Percentiles rank a stretch among this genome's conserved stretches.
phyloP scores from a whole-genome alignment of 2,329 filamentous ascomycete genomes.

The Teratosphaeria zuluensis region DNA sequence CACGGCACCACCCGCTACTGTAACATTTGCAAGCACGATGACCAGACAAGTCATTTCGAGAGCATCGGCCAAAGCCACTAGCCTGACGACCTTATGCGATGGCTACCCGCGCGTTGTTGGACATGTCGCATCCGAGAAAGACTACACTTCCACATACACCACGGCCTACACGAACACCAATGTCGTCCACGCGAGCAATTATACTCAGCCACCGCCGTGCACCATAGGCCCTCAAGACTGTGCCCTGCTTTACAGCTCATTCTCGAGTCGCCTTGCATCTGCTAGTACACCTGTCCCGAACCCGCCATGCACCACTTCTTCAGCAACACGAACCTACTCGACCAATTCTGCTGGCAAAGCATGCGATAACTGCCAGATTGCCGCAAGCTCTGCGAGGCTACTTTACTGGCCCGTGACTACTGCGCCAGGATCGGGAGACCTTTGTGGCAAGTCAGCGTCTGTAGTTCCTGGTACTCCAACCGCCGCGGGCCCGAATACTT shows the following conservation, averaged over 20 bases:
- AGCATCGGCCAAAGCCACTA: background rate
- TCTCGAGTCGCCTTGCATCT: background rate
- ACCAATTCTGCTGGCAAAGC: conserved; percentile 1
- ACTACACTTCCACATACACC: background rate
- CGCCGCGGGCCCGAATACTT: conserved; percentile 3
- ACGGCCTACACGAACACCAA: conserved; percentile 6
- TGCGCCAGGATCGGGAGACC: conserved; percentile 1
- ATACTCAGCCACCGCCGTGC: background rate
- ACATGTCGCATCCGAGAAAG: background rate
- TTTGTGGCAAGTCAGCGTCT: conserved; percentile 6
- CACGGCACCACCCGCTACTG: background rate
- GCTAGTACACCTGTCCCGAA: background rate
- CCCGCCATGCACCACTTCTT: conserved; percentile 5
- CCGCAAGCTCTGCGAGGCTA: conserved; percentile 4
- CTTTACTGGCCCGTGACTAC: conserved; percentile 11
- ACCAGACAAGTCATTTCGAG: background rate
- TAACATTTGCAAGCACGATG: background rate
- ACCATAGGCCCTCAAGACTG: conserved; percentile 1
- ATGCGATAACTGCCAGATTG: conserved; percentile 7
- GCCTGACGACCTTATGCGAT: conserved; percentile 7
- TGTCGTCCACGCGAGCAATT: background rate
- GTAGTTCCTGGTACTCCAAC: conserved; percentile 4
- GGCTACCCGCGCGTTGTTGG: conserved; percentile 6
- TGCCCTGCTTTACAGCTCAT: background rate
- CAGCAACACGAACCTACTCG: conserved; percentile 1